Percentiles rank a stretch among this genome's conserved stretches.
These are phyloP conservation scores for Amauroascus niger DNA, from an alignment of 2,329 filamentous ascomycete genomes.

Conservation along the genomic window DNA sequence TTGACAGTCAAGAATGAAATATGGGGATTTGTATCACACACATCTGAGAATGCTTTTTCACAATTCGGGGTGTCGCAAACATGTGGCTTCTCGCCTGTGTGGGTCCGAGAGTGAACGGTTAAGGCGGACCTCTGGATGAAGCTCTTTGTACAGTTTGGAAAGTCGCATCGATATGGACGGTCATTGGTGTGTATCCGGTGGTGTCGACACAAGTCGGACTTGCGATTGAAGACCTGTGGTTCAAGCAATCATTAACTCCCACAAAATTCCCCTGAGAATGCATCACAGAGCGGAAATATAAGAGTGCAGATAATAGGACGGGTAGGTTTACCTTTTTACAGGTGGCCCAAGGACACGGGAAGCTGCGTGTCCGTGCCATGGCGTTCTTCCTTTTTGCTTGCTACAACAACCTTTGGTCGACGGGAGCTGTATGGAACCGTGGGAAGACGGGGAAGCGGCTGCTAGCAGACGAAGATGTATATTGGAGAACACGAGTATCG, in stretches of 20 bases:
- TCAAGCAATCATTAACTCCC: not conserved
- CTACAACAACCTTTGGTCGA: not conserved
- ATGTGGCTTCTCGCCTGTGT: constrained; percentile 39
- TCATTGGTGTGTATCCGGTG: constrained; percentile 42
- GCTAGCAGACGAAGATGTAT: constrained; percentile 2
- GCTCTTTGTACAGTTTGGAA: constrained; percentile 39
- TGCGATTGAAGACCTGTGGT: constrained; percentile 40
- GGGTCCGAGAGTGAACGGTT: constrained; percentile 39
- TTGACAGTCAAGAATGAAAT: constrained; percentile 8
- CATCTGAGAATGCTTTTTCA: constrained; percentile 38
- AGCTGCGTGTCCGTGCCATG: constrained; percentile 37
- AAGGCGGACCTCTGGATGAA: constrained; percentile 42
- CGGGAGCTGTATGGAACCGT: not conserved
- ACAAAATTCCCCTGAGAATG: not conserved
- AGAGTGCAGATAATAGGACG: not conserved
- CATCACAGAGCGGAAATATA: not conserved
- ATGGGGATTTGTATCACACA: constrained; percentile 21
- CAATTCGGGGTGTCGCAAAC: constrained; percentile 36
- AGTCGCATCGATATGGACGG: constrained; percentile 39
- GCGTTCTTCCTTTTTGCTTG: constrained; percentile 1
- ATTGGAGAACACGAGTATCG: not conserved
- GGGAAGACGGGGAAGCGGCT: not conserved
- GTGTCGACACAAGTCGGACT: constrained; percentile 40
- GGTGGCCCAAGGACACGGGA: constrained; percentile 36
- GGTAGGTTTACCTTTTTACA: constrained; percentile 34